These are phyloP conservation scores for Cadophora sp. DNA, from an alignment of 2,329 filamentous ascomycete species.

Conservation along the genomic window DNA sequence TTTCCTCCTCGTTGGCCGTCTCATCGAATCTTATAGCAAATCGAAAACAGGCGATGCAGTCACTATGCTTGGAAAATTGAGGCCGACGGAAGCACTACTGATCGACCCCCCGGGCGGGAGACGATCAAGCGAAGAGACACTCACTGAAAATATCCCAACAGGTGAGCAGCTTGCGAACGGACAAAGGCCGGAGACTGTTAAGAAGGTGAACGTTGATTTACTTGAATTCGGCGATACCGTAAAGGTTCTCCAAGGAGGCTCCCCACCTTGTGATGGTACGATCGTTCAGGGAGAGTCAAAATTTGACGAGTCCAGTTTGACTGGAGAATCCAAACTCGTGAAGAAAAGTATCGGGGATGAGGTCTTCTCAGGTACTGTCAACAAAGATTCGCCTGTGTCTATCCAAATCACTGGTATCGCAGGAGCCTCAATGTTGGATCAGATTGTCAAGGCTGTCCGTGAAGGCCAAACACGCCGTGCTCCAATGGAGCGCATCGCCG, in stretches of 20 bases:
- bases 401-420: slow-evolving; percentile 68
- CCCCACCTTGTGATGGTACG: slow-evolving; percentile 83
- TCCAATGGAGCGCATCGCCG: slow-evolving; percentile 77
- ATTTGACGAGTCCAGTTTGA: slow-evolving; percentile 92
- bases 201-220: slow-evolving; percentile 55
- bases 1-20: slow-evolving; percentile 78
- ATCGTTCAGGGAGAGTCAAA: slow-evolving; percentile 66
- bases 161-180: slow-evolving; percentile 15
- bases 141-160: slow-evolving; percentile 14
- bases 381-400: slow-evolving; percentile 68
- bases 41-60: slow-evolving; percentile 89
- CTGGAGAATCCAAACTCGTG: slow-evolving; percentile 75
- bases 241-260: slow-evolving; percentile 77
- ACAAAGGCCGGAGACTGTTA: slow-evolving; percentile 23
- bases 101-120: slow-evolving; percentile 50
- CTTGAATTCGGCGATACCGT: slow-evolving; percentile 77
- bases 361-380: slow-evolving; percentile 77
- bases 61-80: slow-evolving; percentile 76
- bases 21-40: slow-evolving; percentile 90
- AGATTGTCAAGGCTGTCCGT: slow-evolving; percentile 78
- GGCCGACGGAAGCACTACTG: slow-evolving; percentile 78
- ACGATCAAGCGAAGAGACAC: slow-evolving; percentile 12
- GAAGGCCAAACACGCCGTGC: slow-evolving; percentile 80
- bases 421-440: slow-evolving; percentile 78
- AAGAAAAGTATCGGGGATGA: slow-evolving; percentile 67